A percentile compares a stretch with the other conserved stretches of the same genome.
These are phyloP conservation scores for Beauveria sp. DNA, from an alignment of 2,329 filamentous ascomycete species.

Conservation along the genomic window DNA sequence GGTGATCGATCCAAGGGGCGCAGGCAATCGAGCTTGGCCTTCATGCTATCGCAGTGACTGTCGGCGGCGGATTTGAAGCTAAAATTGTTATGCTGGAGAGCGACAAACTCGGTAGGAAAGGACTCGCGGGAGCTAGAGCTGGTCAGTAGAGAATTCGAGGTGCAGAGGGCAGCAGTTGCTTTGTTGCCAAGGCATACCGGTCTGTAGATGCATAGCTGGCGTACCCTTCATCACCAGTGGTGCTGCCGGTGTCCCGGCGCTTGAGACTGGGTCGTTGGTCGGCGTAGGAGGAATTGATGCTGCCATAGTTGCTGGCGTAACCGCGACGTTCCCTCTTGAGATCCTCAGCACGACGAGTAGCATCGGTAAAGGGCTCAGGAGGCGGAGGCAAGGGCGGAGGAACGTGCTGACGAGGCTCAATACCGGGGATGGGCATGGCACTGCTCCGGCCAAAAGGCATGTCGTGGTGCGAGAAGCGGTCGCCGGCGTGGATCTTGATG, in stretches of 20 bases:
- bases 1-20: constrained; percentile 39
- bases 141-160: constrained; percentile 9
- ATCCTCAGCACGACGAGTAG: constrained; percentile 23
- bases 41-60: constrained; percentile 42
- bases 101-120: constrained; percentile 32
- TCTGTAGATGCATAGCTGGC: constrained; percentile 34
- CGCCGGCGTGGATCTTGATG: constrained; percentile 26
- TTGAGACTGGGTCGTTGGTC: constrained; percentile 29
- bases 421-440: constrained; percentile 37
- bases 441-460: constrained; percentile 25
- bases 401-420: constrained; percentile 24
- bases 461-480: constrained; percentile 24
- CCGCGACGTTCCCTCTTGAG: constrained; percentile 22
- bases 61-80: constrained; percentile 39
- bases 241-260: constrained; percentile 23
- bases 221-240: constrained; percentile 34
- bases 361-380: constrained; percentile 28
- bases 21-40: constrained; percentile 47
- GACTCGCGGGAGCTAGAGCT: constrained; percentile 34
- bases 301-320: constrained; percentile 31
- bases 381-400: constrained; percentile 43
- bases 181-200: constrained; percentile 21
- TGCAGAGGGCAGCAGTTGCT: constrained; percentile 12
- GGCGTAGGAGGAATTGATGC: constrained; percentile 26
- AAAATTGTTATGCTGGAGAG: constrained; percentile 42